Conservation (phyloP, 129 eudicot species). For the Solidago caesia region DNA sequence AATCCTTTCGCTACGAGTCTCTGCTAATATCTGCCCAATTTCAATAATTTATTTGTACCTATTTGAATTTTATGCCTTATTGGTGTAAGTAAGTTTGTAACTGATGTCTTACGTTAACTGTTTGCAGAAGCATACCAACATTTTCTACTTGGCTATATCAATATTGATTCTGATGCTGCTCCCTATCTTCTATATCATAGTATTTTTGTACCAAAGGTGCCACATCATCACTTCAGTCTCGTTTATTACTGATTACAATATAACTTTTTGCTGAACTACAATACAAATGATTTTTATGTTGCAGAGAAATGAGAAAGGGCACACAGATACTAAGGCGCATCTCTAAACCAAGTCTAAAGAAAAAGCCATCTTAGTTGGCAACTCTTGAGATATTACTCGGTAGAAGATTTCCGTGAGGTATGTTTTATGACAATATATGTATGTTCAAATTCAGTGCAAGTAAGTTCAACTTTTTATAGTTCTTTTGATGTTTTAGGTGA, state of each 20-base stretch:
- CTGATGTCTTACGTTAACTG: constrained; percentile 10
- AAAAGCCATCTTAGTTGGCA: constrained; percentile 68
- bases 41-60: background rate
- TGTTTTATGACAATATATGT: no score
- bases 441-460: background rate
- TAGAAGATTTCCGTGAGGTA: background rate
- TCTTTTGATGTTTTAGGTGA: constrained; percentile 18
- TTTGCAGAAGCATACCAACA: constrained; percentile 75
- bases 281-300: constrained; percentile 20
- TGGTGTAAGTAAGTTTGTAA: background rate
- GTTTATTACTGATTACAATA: background rate
- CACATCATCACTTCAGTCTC: constrained; percentile 10
- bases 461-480: background rate
- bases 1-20: background rate
- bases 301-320: constrained; percentile 72
- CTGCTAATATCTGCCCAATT: constrained; percentile 3
- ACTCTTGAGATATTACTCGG: constrained; percentile 12
- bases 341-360: constrained; percentile 56
- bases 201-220: constrained; percentile 80
- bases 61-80: background rate
- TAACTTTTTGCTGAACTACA: constrained; percentile 7
- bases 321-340: constrained; percentile 70
- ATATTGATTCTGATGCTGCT: constrained; percentile 70
- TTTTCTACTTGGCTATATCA: constrained; percentile 69
- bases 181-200: constrained; percentile 70